Evolutionary conservation across 108 stramenopile species (phyloP), one percentile per base, ranked within the genome.

Genomic region (Chaetoceros tenuissimus): DNA sequence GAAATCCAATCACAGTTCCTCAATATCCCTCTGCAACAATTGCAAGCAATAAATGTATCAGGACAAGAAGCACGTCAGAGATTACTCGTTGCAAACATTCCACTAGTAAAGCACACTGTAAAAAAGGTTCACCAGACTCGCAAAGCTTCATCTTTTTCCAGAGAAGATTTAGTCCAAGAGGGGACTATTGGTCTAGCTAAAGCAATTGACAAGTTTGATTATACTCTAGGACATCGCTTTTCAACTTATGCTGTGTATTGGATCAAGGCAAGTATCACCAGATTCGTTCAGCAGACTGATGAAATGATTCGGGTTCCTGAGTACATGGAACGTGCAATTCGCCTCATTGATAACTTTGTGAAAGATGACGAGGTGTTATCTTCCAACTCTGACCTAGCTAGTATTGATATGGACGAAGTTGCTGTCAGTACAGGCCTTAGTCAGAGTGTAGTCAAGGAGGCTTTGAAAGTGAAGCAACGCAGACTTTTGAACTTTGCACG

Each of bases 201-300:
- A 53, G 92, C 94, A 2, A 74, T 93, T 24, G 96, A 95, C 57
- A 84, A 82, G 53, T 95, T 82, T 71, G 92, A 97, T 75, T 82
- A 82, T 18, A 56, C 58, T 10, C 69, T 71, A 47, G 91, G 89
- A 21, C 76, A 82, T 27, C 73, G 74, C 46, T 91, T 97, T 48
- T 77, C 80, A 29, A 95, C 96, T 8, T 97, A 97, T 72, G 93
- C 96, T 26, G 77, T 85, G 22, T 95, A 95, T 70, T 97, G 96
- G 96, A 79, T 97, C 24, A 75, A 88, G 18, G 94, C 94, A 28
- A 71, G 91, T 25, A 60, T 97, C 23, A 56, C 88, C 24, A 71
- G 92, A 24, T 93, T 88, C 51, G 81, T 95, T 46, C 85, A 87
- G n/a, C 82, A 85, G 47, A 70, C 78, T 7, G 89, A 91, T 55